Base-by-base conservation (phyloP, 129 eudicot genomes). In the Pulicaria dysenterica region DNA sequence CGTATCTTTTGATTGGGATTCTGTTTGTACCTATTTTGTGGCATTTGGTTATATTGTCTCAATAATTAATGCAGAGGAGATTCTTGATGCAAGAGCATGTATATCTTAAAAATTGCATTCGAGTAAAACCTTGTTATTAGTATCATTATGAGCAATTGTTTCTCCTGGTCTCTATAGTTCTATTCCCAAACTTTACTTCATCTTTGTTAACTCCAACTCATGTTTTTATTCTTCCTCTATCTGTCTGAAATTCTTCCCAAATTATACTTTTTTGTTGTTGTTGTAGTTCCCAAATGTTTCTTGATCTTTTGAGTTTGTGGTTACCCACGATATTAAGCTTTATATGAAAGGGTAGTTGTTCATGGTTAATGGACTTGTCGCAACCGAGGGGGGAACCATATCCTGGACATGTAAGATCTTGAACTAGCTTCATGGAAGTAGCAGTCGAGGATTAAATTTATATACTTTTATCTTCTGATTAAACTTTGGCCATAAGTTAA, bases 311-410 rank as follows among this genome's bases (percentile, higher is more conserved):
- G 13, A 47, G 58, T 34, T 67, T 7, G 39, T 6, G 17, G 24
- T 67, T 38, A 48, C 34, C 43, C 34, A 48, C 34, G 4, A 9
- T 67, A 67, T 5, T n/a, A 36, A 24, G 34, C 4, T 54, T 40
- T 39, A 54, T 69, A 16, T 10, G 15, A 16, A 17, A 44, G 8
- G 73, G 73, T 40, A 69, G 16, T 51, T 69, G 59, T 67, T 67
- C 47, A 36, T 67, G 39, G 50, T 40, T 53, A 54, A 38, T 51
- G 39, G 14, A 19, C 58, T 9, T 69, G 15, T 39, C 37, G 49
- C 62, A 13, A 69, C 48, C 2, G 40, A 69, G 50, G 50, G 51
- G 15, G 49, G 40, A 8, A 41, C n/a, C 14, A 40, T 70, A 55
- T 70, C 42, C 14, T 40, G 31, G 41, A 54, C 64, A 39, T 55